Evolutionary conservation across 1,139 yeast genomes (phyloP).

Genomic region (Taiozyma sp.): DNA sequence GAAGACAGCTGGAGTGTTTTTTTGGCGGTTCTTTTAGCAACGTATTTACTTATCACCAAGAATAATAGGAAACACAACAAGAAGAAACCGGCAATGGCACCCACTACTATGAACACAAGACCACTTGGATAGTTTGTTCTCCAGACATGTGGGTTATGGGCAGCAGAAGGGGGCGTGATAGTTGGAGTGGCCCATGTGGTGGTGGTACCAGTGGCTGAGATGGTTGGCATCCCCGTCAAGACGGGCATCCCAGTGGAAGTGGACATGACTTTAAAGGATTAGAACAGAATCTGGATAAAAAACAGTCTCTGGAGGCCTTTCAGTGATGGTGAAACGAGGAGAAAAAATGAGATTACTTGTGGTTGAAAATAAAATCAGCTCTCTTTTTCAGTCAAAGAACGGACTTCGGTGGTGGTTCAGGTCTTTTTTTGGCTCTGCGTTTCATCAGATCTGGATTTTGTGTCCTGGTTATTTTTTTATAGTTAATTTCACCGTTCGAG

Average conservation of each 20-base stretch:
- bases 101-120: slow-evolving; percentile 78
- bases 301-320: too few species aligned
- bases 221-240: slow-evolving; percentile 11
- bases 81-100: slow-evolving; percentile 51
- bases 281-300: too few species aligned
- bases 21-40: slow-evolving; percentile 18
- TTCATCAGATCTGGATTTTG: not conserved
- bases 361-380: not conserved
- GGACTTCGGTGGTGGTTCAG: not conserved
- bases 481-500: too few species aligned
- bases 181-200: slow-evolving; percentile 45
- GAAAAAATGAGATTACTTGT: too few species aligned
- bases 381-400: not conserved
- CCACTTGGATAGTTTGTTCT: slow-evolving; percentile 55
- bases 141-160: slow-evolving; percentile 58
- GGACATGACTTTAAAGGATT: not conserved
- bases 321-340: too few species aligned
- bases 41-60: slow-evolving; percentile 17
- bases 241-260: not conserved
- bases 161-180: slow-evolving; percentile 58
- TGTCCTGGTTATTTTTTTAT: not conserved
- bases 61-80: slow-evolving; percentile 26
- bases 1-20: slow-evolving; percentile 10
- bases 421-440: not conserved
- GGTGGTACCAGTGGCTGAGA: slow-evolving; percentile 27